phyloP scores from a whole-genome alignment of 768 basidiomycete species.

The Mrakia blollopis region DNA sequence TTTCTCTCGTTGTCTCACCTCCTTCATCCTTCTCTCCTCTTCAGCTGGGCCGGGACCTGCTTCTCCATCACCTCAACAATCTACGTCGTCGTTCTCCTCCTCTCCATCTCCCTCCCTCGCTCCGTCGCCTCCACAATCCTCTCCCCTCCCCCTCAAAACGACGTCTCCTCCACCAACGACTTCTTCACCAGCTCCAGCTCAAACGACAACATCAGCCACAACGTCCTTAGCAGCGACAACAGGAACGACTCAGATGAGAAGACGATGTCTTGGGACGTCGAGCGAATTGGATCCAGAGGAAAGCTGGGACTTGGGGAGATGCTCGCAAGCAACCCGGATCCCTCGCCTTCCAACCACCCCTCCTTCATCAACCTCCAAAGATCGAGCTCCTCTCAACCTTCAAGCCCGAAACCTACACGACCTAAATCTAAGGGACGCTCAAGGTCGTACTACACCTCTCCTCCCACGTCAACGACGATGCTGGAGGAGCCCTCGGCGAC shows the following conservation, averaged over 20 bases:
- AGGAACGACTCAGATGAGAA: neutral
- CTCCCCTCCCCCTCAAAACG: neutral
- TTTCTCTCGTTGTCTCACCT: neutral
- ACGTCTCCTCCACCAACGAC: neutral
- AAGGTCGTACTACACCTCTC: neutral
- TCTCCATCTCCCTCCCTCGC: conserved; percentile 14
- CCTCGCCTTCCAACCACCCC: neutral
- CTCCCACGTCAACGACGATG: neutral
- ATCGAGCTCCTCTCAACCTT: neutral
- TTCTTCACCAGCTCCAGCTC: neutral
- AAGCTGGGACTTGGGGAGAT: neutral
- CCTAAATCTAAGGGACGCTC: neutral
- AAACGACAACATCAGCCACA: neutral
- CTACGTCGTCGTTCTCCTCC: conserved; percentile 6
- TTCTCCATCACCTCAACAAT: neutral
- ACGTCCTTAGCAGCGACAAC: neutral
- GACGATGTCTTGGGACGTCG: neutral
- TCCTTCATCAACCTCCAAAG: neutral
- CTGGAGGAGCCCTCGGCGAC: neutral
- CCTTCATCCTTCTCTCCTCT: neutral
- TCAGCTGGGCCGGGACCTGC: neutral
- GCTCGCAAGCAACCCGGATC: neutral
- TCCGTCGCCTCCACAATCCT: neutral
- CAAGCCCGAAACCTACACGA: neutral
- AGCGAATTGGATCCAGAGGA: neutral